These are phyloP conservation scores for Wolfiporia cocos DNA, from an alignment of 1,284 basidiomycete species.

Conservation along the genomic window DNA sequence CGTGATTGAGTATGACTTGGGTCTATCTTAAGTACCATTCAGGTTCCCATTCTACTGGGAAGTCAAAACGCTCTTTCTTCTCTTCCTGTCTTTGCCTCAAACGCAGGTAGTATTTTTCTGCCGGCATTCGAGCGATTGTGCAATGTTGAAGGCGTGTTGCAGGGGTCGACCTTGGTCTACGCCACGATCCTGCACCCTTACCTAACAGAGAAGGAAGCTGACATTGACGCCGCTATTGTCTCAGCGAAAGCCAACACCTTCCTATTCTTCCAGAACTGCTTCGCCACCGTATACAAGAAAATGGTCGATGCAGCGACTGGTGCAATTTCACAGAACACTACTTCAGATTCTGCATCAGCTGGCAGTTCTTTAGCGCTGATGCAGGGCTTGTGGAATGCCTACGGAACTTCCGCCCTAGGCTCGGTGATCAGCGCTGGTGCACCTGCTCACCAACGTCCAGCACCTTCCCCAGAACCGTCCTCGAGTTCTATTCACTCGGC, in stretches of 20 bases:
- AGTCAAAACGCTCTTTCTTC: constrained; percentile 60
- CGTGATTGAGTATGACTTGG: no score
- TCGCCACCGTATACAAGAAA: constrained; percentile 41
- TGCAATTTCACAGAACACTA: no score
- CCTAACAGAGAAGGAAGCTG: constrained; percentile 56
- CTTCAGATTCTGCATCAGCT: no score
- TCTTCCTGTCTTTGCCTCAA: constrained; percentile 72
- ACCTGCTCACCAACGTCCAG: constrained; percentile 3
- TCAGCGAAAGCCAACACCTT: constrained; percentile 47
- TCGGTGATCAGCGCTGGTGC: neutral
- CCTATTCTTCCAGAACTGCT: constrained; percentile 43
- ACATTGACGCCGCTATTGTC: constrained; percentile 60
- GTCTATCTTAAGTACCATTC: constrained; percentile 6
- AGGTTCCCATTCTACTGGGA: constrained; percentile 84
- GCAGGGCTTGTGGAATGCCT: constrained; percentile 5
- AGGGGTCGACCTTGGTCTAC: constrained; percentile 77
- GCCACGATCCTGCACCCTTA: constrained; percentile 60
- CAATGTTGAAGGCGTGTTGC: constrained; percentile 1
- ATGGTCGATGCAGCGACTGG: constrained; percentile 37
- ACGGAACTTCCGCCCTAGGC: constrained; percentile 2
- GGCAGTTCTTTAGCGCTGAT: constrained; percentile 4
- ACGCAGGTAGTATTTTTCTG: constrained; percentile 45
- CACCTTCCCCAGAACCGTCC: constrained; percentile 1
- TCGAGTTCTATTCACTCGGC: constrained; percentile 3
- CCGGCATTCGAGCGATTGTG: neutral